Evolutionary conservation across 345 rosid genomes (phyloP).

Genomic region (Fremontodendron californicum): DNA sequence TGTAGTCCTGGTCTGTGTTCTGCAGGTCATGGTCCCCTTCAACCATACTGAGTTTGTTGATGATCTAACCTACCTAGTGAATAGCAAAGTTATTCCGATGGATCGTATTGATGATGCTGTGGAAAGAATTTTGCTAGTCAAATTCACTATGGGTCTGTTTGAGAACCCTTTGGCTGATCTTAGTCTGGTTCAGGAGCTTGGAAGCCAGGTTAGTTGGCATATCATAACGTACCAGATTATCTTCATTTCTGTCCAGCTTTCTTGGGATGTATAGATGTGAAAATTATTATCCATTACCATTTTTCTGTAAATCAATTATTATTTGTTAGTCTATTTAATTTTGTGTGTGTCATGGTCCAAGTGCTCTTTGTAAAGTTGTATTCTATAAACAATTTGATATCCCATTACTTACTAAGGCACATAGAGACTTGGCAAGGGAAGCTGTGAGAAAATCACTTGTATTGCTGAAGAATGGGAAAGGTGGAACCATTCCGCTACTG

Average conservation of each 20-base stretch:
- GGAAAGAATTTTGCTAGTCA: slow-evolving; percentile 65
- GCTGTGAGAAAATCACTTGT: slow-evolving; percentile 96
- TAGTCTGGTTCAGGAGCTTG: slow-evolving; percentile 67
- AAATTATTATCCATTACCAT: background rate
- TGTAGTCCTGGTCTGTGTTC: slow-evolving; percentile 10
- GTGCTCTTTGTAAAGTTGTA: background rate
- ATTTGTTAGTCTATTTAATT: background rate
- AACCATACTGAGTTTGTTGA: slow-evolving; percentile 68
- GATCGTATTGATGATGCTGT: slow-evolving; percentile 92
- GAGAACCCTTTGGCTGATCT: slow-evolving; percentile 84
- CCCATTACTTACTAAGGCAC: slow-evolving; percentile 47
- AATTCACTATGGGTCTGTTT: slow-evolving; percentile 84
- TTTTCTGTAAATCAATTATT: background rate
- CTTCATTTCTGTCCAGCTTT: background rate
- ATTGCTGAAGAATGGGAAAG: slow-evolving; percentile 74
- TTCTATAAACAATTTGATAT: background rate
- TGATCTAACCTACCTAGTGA: slow-evolving; percentile 64
- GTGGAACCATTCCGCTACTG: slow-evolving; percentile 50
- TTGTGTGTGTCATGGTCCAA: background rate
- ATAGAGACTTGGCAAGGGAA: slow-evolving; percentile 88
- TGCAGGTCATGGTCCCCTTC: slow-evolving; percentile 85
- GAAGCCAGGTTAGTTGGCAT: slow-evolving; percentile 57
- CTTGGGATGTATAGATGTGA: background rate
- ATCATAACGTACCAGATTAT: background rate
- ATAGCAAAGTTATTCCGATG: slow-evolving; percentile 51